phyloP scores from a whole-genome alignment of 371 early-diverging fungal genomes.

The Coemansia sp. region DNA sequence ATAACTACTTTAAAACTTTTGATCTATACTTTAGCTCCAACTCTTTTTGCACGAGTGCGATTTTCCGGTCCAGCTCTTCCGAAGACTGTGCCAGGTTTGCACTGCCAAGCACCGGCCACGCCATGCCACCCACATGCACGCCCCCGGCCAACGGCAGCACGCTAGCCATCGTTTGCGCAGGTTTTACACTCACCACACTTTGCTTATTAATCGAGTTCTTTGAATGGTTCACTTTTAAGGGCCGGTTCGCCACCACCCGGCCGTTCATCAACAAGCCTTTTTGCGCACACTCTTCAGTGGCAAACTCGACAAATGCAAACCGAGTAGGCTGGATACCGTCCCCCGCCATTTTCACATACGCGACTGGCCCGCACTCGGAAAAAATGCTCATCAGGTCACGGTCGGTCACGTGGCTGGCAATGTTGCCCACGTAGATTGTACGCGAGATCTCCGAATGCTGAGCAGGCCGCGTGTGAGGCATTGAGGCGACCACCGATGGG shows the following conservation, averaged over 20 bases:
- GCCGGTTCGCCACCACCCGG: slow-evolving; percentile 56
- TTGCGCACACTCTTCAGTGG: slow-evolving; percentile 56
- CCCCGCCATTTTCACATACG: slow-evolving; percentile 68
- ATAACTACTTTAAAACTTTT: no score
- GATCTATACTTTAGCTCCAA: background rate
- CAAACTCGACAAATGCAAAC: slow-evolving; percentile 78
- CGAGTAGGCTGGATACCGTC: slow-evolving; percentile 61
- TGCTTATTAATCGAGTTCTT: slow-evolving; percentile 64
- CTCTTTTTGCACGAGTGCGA: background rate
- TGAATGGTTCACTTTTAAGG: slow-evolving; percentile 64
- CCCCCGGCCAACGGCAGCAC: background rate
- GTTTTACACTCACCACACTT: no score
- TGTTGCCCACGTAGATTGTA: slow-evolving; percentile 69
- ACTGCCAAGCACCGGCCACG: background rate
- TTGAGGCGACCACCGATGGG: slow-evolving; percentile 42
- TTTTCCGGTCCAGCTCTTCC: background rate
- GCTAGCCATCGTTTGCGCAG: background rate
- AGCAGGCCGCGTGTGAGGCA: slow-evolving; percentile 37
- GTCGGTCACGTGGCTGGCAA: slow-evolving; percentile 53
- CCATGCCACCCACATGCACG: background rate
- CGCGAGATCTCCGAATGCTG: slow-evolving; percentile 61
- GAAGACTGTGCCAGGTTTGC: background rate
- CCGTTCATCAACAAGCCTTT: slow-evolving; percentile 64
- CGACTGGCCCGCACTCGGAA: slow-evolving; percentile 60
- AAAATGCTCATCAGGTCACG: slow-evolving; percentile 57